Evolutionary conservation across 208 protist species (phyloP), one percentile per base, ranked within the genome.

Genomic region (Trypanosoma conorhini): DNA sequence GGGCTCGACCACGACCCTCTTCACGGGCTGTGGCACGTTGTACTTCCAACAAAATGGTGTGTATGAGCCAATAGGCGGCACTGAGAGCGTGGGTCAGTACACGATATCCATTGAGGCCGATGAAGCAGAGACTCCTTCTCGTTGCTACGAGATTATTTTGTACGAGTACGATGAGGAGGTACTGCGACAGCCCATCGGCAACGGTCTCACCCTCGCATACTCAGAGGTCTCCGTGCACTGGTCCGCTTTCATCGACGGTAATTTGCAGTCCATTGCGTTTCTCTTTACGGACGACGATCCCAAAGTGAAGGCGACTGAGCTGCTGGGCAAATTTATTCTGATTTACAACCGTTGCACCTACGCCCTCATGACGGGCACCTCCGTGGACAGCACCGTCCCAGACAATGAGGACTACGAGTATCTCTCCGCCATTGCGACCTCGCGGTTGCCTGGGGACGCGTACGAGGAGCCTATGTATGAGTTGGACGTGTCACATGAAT

Each of bases 271-370:
- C 1, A 56, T 91, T 22, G 86, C 80, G 22, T 87, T 91, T 48
- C 74, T 74, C 63, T 91, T 91, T 72, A 65, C 61, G 26, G 73
- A 76, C 15, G 28, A 59, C 8, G 69, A 63, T 35, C 40, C 33
- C 22, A 72, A 42, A 21, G 30, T 59, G 33, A 70, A 69, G 3
- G 38, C 68, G 17, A 31, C 52, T 13, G 15, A 48, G 48, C 1
- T 65, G 31, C 72, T 77, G 56, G 62, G 63, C 13, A 40, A 57
- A 30, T 88, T 87, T 68, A 75, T 88, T 1, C 67, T 81, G 28
- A 54, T 87, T 30, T 91, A 81, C 77, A 91, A 91, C 67, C 72
- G 76, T 30, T 91, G 86, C 69, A 80, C 72, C 22, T 91, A 91
- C 71, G 77, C 73, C 42, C 61, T 82, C 22, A 57, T 85, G 56